phyloP scores from a whole-genome alignment of 306 rosid species.

The Quercus robur region DNA sequence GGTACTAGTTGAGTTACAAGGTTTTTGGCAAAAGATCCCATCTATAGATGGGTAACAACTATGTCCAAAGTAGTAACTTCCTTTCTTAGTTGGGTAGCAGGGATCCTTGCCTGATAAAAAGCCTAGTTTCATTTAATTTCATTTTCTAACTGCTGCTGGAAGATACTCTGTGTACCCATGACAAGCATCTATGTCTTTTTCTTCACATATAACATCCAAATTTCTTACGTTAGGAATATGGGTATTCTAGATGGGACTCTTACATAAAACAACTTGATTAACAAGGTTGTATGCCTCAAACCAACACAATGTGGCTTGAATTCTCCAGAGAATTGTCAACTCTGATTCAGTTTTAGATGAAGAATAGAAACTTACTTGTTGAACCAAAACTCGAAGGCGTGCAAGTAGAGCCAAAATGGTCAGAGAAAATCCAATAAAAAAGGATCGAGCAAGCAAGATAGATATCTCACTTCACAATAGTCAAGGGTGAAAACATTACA shows the following conservation, averaged over 20 bases:
- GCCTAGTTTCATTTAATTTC: neutral
- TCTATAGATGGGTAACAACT: no score
- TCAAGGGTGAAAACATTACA: constrained; percentile 43
- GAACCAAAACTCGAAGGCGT: constrained; percentile 73
- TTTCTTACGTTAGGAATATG: neutral
- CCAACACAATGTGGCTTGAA: neutral
- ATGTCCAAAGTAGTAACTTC: no score
- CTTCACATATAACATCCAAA: neutral
- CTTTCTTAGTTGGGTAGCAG: neutral
- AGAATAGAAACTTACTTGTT: constrained; percentile 57
- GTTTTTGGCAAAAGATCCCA: no score
- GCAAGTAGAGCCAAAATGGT: constrained; percentile 77
- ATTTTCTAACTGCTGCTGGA: neutral
- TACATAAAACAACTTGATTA: neutral
- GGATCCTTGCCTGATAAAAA: neutral
- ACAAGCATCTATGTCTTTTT: neutral
- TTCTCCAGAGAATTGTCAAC: neutral
- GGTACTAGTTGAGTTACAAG: no score
- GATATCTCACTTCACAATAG: constrained; percentile 65
- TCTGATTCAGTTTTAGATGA: neutral
- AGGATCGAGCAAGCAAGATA: constrained; percentile 66
- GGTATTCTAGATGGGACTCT: neutral
- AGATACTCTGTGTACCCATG: neutral
- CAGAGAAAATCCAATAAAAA: constrained; percentile 74
- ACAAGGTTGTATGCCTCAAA: neutral